phyloP scores from a whole-genome alignment of 495 filamentous ascomycete genomes.

The Aspergillus asperescens region DNA sequence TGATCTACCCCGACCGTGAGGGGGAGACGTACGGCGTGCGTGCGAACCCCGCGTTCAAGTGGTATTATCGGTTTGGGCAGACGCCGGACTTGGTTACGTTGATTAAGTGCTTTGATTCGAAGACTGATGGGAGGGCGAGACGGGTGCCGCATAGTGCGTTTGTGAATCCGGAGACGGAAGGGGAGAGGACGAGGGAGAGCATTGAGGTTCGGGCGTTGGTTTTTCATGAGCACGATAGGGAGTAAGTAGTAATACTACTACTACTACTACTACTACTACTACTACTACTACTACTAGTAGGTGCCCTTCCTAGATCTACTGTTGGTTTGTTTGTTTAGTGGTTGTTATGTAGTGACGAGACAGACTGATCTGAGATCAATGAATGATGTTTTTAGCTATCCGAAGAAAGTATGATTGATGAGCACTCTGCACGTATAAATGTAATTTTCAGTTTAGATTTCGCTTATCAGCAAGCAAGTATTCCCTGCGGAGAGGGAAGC shows the following conservation, averaged over 20 bases:
- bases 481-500: too few relatives aligned
- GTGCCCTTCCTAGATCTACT: too few relatives aligned
- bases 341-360: too few relatives aligned
- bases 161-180: constrained; percentile 46
- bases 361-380: too few relatives aligned
- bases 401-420: too few relatives aligned
- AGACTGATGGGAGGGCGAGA: constrained; percentile 49
- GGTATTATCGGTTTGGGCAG: constrained; percentile 50
- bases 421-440: too few relatives aligned
- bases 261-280: too few relatives aligned
- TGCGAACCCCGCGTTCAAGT: constrained; percentile 39
- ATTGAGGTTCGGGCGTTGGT: constrained; percentile 60
- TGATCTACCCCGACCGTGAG: constrained; percentile 47
- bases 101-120: constrained; percentile 69
- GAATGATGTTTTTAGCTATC: too few relatives aligned
- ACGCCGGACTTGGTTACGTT: constrained; percentile 56
- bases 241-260: constrained; percentile 19
- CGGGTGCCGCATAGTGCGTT: constrained; percentile 61
- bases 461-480: too few relatives aligned
- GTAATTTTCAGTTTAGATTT: too few relatives aligned
- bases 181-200: constrained; percentile 52
- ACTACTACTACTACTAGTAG: too few relatives aligned
- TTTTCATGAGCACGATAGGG: constrained; percentile 46
- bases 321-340: too few relatives aligned
- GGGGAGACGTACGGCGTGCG: constrained; percentile 44